These are phyloP conservation scores for Coemansia sp. DNA, from an alignment of 371 early-diverging fungal species.

Conservation along the genomic window DNA sequence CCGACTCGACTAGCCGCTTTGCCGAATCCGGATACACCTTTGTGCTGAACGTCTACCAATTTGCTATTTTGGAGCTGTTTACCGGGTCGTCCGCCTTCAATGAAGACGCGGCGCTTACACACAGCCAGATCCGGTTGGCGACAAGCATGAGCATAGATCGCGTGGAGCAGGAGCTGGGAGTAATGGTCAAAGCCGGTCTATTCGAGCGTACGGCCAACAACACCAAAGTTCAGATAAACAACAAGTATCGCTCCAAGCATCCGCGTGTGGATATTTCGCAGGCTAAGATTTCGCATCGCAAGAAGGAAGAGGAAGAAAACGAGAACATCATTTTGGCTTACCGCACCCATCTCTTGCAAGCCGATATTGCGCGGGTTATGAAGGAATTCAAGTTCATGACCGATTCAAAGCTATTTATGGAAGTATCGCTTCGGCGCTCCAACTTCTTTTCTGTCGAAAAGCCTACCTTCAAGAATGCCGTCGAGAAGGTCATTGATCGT, in stretches of 20 bases:
- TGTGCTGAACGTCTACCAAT: slow-evolving; percentile 14
- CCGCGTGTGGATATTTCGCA: slow-evolving; percentile 9
- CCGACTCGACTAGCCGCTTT: slow-evolving; percentile 13
- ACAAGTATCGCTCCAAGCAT: slow-evolving; percentile 2
- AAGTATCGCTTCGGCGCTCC: neutral
- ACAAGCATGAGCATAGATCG: neutral
- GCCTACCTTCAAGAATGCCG: slow-evolving; percentile 2
- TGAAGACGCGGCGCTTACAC: neutral
- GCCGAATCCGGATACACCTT: slow-evolving; percentile 26
- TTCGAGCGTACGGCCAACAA: neutral
- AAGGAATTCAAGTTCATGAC: neutral
- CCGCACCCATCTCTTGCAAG: neutral
- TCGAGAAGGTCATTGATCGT: neutral
- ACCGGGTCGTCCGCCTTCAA: neutral
- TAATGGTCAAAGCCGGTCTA: neutral
- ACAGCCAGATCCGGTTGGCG: neutral
- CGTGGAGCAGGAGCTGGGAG: slow-evolving; percentile 2
- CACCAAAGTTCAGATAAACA: neutral
- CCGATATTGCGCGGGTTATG: neutral
- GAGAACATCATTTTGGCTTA: neutral
- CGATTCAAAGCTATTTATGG: neutral
- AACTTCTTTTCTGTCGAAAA: slow-evolving; percentile 2
- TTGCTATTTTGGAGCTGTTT: slow-evolving; percentile 12
- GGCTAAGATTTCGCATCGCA: neutral
- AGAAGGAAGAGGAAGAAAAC: neutral